Percentiles rank a stretch among this genome's conserved stretches.
Evolutionary conservation across 163 green algal genomes (phyloP).

Genomic region (Chlorella variabilis): DNA sequence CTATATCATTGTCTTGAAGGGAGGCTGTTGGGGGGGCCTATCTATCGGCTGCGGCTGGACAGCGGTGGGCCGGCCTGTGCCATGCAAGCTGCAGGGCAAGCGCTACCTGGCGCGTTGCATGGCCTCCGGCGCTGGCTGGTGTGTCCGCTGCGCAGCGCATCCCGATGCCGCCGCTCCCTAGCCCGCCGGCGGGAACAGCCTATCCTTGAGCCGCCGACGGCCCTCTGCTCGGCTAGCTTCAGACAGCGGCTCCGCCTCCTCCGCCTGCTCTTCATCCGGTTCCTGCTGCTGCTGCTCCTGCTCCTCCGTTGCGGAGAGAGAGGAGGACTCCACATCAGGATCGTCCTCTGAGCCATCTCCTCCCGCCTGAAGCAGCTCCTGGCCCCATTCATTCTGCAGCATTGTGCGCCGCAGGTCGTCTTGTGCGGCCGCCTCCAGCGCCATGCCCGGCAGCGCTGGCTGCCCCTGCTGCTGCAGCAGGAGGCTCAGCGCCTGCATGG

Average conservation of each 20-base stretch:
- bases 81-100: background rate
- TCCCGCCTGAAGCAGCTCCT: conserved; percentile 18
- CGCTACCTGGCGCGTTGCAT: background rate
- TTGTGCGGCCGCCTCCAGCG: background rate
- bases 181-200: too few species aligned
- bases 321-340: too few species aligned
- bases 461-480: conserved; percentile 4
- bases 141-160: too few species aligned
- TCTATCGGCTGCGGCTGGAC: too few species aligned
- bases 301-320: too few species aligned
- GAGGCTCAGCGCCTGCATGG: conserved; percentile 30
- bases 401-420: background rate
- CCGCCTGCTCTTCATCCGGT: background rate
- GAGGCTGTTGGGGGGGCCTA: too few species aligned
- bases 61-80: too few species aligned
- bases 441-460: background rate
- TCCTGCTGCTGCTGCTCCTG: too few species aligned
- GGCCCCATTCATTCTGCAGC: background rate
- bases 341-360: too few species aligned
- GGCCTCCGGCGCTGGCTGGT: background rate
- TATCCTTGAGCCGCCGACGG: too few species aligned
- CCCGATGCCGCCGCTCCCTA: background rate
- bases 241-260: background rate
- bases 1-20: too few species aligned
- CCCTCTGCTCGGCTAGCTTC: too few species aligned